Percentiles rank a stretch among this genome's conserved stretches.
Conservation (phyloP, 2,329 filamentous ascomycete species). For the Stagonosporopsis rhizophila region DNA sequence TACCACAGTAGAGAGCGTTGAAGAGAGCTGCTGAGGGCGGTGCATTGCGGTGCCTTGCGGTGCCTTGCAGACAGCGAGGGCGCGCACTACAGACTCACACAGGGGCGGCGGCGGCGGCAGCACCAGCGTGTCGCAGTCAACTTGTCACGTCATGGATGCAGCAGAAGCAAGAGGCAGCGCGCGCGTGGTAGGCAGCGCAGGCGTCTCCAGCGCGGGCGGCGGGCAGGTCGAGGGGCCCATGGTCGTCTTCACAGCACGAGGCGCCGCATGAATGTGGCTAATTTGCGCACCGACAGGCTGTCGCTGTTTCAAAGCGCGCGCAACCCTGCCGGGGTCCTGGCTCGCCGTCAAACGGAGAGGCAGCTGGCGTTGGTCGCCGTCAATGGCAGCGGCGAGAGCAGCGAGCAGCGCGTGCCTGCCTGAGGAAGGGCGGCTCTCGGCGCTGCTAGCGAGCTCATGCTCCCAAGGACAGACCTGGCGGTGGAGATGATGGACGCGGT, state of each 20-base stretch:
- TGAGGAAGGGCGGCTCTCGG: background rate
- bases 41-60: too few species aligned
- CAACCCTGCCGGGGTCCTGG: slow-evolving; percentile 9
- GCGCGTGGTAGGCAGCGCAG: slow-evolving; percentile 2
- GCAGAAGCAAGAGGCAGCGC: slow-evolving; percentile 5
- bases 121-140: background rate
- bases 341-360: slow-evolving; percentile 7
- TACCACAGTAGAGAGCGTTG: background rate
- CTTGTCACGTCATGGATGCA: slow-evolving; percentile 17
- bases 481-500: slow-evolving; percentile 13
- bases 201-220: slow-evolving; percentile 2
- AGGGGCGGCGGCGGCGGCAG: slow-evolving; percentile 5
- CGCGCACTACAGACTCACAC: too few species aligned
- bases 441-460: slow-evolving; percentile 6
- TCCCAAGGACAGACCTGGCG: slow-evolving; percentile 15
- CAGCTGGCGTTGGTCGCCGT: slow-evolving; percentile 4
- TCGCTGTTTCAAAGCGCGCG: slow-evolving; percentile 18
- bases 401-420: slow-evolving; percentile 13
- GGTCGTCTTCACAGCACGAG: slow-evolving; percentile 10
- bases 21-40: too few species aligned
- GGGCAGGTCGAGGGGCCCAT: background rate
- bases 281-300: slow-evolving; percentile 19
- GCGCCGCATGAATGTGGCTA: slow-evolving; percentile 14
- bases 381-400: slow-evolving; percentile 7
- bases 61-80: slow-evolving; percentile 5